Percentiles rank a stretch among this genome's conserved stretches.
Conservation (phyloP, 495 filamentous ascomycete species). For the Aspergillus panamensis region DNA sequence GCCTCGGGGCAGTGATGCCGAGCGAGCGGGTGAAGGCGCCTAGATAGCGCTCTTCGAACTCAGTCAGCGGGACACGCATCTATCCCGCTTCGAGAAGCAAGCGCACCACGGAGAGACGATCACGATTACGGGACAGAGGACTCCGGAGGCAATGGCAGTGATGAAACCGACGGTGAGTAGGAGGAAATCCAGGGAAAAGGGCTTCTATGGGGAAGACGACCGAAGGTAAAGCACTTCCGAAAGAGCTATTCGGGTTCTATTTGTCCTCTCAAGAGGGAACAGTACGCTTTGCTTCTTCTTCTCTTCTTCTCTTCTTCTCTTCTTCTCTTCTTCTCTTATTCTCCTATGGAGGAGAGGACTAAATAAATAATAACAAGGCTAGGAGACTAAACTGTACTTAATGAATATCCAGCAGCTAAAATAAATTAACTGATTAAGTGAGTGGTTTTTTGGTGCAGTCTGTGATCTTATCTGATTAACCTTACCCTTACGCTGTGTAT, state of each 20-base stretch:
- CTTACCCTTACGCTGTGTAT: background rate
- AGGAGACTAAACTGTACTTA: too few relatives aligned
- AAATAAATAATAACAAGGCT: too few relatives aligned
- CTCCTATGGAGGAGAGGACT: too few relatives aligned
- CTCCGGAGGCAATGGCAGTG: constrained; percentile 56
- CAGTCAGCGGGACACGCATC: constrained; percentile 51
- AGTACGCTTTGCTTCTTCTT: background rate
- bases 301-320: too few relatives aligned
- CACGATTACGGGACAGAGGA: constrained; percentile 64
- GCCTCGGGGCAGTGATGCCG: constrained; percentile 50
- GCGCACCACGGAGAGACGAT: constrained; percentile 50
- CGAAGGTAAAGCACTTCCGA: constrained; percentile 4
- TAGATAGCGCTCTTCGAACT: constrained; percentile 57
- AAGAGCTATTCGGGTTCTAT: background rate
- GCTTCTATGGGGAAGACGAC: constrained; percentile 2
- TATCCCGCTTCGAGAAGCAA: constrained; percentile 41
- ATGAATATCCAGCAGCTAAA: too few relatives aligned
- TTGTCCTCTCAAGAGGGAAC: background rate
- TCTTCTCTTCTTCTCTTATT: too few relatives aligned
- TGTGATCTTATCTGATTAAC: constrained; percentile 10
- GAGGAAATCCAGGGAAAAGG: constrained; percentile 21
- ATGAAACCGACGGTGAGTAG: constrained; percentile 42
- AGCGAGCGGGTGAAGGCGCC: constrained; percentile 48
- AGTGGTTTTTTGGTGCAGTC: background rate
- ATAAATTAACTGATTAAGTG: background rate